Evolutionary conservation across 345 rosid genomes (phyloP), one percentile per base, ranked within the genome.

Genomic region (Hevea brasiliensis): DNA sequence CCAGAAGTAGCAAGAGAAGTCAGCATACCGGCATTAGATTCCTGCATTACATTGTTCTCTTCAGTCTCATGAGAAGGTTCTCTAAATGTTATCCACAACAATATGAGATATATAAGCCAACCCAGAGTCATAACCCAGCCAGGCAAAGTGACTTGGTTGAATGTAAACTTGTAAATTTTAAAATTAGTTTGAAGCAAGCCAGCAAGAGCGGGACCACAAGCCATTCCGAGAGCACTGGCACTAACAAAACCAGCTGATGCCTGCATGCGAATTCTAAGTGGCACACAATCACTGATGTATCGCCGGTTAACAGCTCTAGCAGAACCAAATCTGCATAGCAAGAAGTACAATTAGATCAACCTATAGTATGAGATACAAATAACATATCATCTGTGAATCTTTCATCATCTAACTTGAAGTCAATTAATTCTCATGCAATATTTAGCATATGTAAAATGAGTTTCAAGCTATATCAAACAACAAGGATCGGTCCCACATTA

Each of bases 141-240:
- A 29, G 99, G 99, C 79, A 93, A 84, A 69, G 99, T 96, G 55
- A 80, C 76, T 76, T 82, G 87, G 77, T 93, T 90, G 81, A 96
- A 90, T 18, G 98, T 93, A 0, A 96, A 54, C 80, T 86, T 87
- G 83, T 82, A 90, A 53, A 96, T 80, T 85, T 87, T 93, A 79
- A 96, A 93, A 62, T 89, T 84, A n/a, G 78, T 76, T 80, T 96
- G 99, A 65, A 96, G 97, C 71, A 96, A 72, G 76, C 97, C 99
- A 61, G 98, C 99, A 50, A 96, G 90, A 59, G 97, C 98, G 65
- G 99, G 99, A 83, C 99, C 99, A 84, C 97, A 93, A 54, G 99
- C 99, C 99, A 96, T 93, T 78, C 99, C 98, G 29, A 96, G 94
- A 77, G 99, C 99, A 90, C 99, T 96, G 76, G 99, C 99, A 87